Percentiles rank a stretch among this genome's conserved stretches.
phyloP scores from a whole-genome alignment of 345 rosid species.

The Zanthoxylum bungeanum region DNA sequence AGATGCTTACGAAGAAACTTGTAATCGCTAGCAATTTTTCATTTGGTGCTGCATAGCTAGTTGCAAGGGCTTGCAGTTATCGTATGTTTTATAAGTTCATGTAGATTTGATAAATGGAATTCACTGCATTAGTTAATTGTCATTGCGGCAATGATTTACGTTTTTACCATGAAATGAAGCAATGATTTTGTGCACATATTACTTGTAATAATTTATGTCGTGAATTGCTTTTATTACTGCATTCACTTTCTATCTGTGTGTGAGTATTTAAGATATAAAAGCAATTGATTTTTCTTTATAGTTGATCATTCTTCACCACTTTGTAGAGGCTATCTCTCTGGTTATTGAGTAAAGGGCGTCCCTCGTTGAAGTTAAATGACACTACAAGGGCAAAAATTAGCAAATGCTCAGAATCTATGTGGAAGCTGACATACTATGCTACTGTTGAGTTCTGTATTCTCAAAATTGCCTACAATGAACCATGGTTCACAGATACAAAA shows the following conservation, averaged over 20 bases:
- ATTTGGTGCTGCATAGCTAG: neutral
- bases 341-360: constrained; percentile 43
- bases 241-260: neutral
- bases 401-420: constrained; percentile 86
- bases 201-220: neutral
- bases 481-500: constrained; percentile 69
- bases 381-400: constrained; percentile 44
- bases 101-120: neutral
- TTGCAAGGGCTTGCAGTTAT: neutral
- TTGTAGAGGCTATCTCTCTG: constrained; percentile 63
- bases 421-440: constrained; percentile 80
- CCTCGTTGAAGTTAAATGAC: constrained; percentile 47
- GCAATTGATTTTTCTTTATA: constrained; percentile 4
- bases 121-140: neutral
- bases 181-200: constrained; percentile 1
- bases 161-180: neutral
- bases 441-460: constrained; percentile 61
- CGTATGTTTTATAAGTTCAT: neutral
- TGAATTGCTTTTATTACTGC: neutral
- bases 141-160: neutral
- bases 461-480: constrained; percentile 46
- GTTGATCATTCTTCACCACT: constrained; percentile 14
- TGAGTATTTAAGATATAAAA: neutral
- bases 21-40: neutral
- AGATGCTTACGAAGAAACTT: neutral